phyloP scores from a whole-genome alignment of 192 early-diverging fungal genomes.

The Backusella parvicylindrica region DNA sequence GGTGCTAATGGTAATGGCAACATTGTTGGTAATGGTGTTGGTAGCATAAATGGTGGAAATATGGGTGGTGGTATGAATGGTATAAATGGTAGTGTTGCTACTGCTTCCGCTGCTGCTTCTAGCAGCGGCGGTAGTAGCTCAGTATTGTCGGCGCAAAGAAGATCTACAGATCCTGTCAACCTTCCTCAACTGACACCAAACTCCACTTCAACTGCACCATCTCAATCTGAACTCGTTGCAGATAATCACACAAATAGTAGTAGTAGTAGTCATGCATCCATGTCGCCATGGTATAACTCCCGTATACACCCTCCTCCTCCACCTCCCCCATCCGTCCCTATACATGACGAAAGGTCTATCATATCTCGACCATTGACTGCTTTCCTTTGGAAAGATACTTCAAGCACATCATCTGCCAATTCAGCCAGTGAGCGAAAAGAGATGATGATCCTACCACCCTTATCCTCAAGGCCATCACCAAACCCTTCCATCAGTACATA shows the following conservation, averaged over 20 bases:
- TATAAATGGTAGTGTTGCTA: no score
- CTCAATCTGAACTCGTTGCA: not conserved
- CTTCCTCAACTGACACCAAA: not conserved
- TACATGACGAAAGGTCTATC: slow-evolving; percentile 9
- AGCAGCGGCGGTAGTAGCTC: no score
- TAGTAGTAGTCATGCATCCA: not conserved
- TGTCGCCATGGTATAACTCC: not conserved
- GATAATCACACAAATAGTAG: not conserved
- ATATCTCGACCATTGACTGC: slow-evolving; percentile 23
- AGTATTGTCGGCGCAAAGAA: not conserved
- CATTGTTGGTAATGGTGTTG: not conserved
- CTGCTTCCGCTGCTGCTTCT: no score
- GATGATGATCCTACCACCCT: slow-evolving; percentile 15
- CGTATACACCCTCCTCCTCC: not conserved
- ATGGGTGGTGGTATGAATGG: not conserved
- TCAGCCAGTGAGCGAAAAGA: slow-evolving; percentile 3
- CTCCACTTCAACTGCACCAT: not conserved
- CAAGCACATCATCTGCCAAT: not conserved
- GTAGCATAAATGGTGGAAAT: not conserved
- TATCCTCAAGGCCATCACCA: slow-evolving; percentile 6
- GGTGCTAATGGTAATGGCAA: not conserved
- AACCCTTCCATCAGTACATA: slow-evolving; percentile 9
- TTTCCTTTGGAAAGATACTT: slow-evolving; percentile 20
- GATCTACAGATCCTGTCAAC: not conserved
- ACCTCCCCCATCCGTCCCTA: not conserved